Base-by-base conservation (phyloP, 164 flowering plant species). In the Cinnamomum chago region DNA sequence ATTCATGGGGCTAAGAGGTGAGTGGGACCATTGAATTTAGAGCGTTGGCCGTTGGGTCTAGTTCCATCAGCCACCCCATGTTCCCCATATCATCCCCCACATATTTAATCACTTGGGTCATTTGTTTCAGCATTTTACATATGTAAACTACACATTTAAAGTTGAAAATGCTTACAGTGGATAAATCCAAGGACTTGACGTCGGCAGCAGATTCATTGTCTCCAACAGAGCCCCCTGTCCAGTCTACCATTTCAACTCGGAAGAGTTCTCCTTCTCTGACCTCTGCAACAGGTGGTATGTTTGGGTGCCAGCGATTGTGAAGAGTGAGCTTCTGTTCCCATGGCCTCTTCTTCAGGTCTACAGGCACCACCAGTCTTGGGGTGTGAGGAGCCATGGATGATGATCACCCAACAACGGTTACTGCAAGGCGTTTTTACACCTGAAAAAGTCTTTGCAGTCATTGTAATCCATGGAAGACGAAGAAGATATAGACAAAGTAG, bases 221-320 rank as follows among this genome's bases (percentile, higher is more conserved):
- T 66, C 73, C 80, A 12, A 92, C 77, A 3, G 25, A 78, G 72
- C 95, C 97, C 35, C 92, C 96, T 24, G 95, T 91, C 95, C 92
- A 90, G 73, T 94, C 97, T 33, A 90, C 80, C 94, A 89, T 90
- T 83, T 92, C 97, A 62, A 90, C 79, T 76, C 93, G 83, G 79
- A 92, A 84, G 51, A 94, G 0, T 72, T 92, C 89, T 15, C 87
- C 87, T 2, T 77, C 79, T 30, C 74, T 81, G 66, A 90, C 96
- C 68, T 88, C 89, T 0, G 90, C 88, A 52, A 92, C 95, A 1
- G 90, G 75, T 0, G 95, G 96, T 47, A 90, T 89, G 12, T 83
- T 40, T 4, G 97, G 99, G 81, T 93, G 96, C 96, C 97, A 93
- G n/a, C 99, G 89, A 82, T 94, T 94, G 79, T 94, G 97, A 22